Percentiles rank a stretch among this genome's conserved stretches.
These are phyloP conservation scores for Galeopsis tetrahit DNA, from an alignment of 257 asterid genomes.

Conservation along the genomic window DNA sequence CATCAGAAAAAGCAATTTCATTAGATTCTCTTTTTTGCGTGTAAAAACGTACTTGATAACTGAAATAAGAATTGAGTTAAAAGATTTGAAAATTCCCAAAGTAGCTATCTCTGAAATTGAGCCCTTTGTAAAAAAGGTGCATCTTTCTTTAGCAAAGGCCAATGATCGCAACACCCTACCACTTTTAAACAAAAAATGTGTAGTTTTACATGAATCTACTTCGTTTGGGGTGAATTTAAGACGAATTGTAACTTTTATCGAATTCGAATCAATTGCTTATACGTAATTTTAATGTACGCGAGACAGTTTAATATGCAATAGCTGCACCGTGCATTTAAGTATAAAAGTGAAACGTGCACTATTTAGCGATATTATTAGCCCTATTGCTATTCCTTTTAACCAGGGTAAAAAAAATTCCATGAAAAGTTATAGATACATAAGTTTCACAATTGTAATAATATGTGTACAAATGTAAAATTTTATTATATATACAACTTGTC, in stretches of 20 bases:
- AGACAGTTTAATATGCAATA: no score
- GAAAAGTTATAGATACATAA: neutral
- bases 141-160: constrained; percentile 44
- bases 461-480: neutral
- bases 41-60: constrained; percentile 41
- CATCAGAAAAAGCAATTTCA: constrained; percentile 37
- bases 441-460: neutral
- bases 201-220: no score
- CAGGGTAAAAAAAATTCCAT: no score
- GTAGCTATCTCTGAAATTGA: constrained; percentile 34
- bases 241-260: no score
- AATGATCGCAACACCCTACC: constrained; percentile 24
- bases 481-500: neutral
- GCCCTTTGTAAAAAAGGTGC: constrained; percentile 4
- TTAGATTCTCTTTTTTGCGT: constrained; percentile 50
- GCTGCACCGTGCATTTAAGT: no score
- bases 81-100: constrained; percentile 36
- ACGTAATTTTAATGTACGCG: no score
- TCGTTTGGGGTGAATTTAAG: no score
- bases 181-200: neutral
- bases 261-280: no score
- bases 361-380: no score
- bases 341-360: no score
- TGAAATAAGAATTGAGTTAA: constrained; percentile 34
- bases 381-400: no score